A percentile compares a stretch with the other conserved stretches of the same genome.
Conservation (phyloP, 1,284 basidiomycete species). For the Moniliophthora roreri region DNA sequence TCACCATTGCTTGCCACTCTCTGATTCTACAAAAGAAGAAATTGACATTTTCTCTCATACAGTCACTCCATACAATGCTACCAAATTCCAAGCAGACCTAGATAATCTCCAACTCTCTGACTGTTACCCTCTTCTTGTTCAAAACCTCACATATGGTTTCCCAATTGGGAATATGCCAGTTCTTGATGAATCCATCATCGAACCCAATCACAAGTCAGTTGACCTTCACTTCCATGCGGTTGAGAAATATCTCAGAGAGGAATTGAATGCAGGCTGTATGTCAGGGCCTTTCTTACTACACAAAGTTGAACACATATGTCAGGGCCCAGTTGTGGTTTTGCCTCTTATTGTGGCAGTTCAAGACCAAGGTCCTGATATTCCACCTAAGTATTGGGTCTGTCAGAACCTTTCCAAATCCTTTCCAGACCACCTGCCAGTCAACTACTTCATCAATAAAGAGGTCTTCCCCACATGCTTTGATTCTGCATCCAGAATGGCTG, state of each 20-base stretch:
- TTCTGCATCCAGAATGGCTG: constrained; percentile 24
- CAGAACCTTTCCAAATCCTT: constrained; percentile 22
- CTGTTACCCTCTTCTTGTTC: constrained; percentile 28
- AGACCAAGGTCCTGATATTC: constrained; percentile 17
- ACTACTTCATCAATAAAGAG: constrained; percentile 28
- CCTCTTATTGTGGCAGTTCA: constrained; percentile 23
- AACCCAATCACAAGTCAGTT: constrained; percentile 10
- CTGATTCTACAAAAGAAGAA: no score
- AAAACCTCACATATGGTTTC: constrained; percentile 16
- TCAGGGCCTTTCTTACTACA: constrained; percentile 4
- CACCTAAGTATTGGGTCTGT: constrained; percentile 22
- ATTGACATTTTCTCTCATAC: neutral
- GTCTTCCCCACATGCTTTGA: constrained; percentile 32
- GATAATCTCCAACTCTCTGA: constrained; percentile 12
- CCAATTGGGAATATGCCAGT: constrained; percentile 17
- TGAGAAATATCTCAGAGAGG: constrained; percentile 3
- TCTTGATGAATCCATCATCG: constrained; percentile 5
- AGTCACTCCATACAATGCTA: constrained; percentile 18
- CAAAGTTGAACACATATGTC: constrained; percentile 18
- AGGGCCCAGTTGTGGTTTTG: constrained; percentile 22
- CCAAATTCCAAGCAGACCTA: constrained; percentile 16
- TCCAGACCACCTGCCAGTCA: constrained; percentile 21
- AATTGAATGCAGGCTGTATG: neutral
- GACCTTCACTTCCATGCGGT: neutral
- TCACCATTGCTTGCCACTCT: no score